A percentile compares a stretch with the other conserved stretches of the same genome.
phyloP scores from a whole-genome alignment of 352 stramenopile species.

The Blastocystis sp. region DNA sequence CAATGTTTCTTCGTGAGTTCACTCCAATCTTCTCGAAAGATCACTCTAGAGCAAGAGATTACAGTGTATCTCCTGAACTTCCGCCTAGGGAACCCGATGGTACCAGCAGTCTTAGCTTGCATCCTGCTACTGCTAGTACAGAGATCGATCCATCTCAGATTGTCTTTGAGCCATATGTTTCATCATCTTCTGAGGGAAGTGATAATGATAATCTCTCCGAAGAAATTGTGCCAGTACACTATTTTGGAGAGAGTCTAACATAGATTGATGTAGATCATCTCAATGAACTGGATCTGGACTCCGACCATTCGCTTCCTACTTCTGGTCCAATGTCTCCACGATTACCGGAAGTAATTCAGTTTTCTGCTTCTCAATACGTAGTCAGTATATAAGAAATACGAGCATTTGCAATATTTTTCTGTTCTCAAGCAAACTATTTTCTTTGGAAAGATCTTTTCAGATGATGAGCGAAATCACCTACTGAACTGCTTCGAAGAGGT shows the following conservation, averaged over 20 bases:
- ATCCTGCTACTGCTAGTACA: not conserved
- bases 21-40: not conserved
- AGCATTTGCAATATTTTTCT: not conserved
- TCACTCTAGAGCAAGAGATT: not conserved
- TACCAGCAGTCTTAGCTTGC: not conserved
- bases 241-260: not conserved
- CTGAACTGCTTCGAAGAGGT: conserved; percentile 5
- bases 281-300: conserved; percentile 26
- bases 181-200: conserved; percentile 11
- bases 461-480: conserved; percentile 1
- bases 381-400: conserved; percentile 16
- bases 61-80: not conserved
- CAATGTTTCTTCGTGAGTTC: not conserved
- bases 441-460: conserved; percentile 13
- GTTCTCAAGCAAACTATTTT: conserved; percentile 40
- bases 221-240: conserved; percentile 27
- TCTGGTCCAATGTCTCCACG: not conserved
- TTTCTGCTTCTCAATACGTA: not conserved
- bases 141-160: not conserved
- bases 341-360: not conserved
- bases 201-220: conserved; percentile 41
- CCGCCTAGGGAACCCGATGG: not conserved
- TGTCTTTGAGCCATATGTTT: conserved; percentile 27
- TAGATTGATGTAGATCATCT: conserved; percentile 55
- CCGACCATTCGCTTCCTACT: not conserved